Conservation (phyloP, 345 rosid genomes). For the Combretum micranthum region DNA sequence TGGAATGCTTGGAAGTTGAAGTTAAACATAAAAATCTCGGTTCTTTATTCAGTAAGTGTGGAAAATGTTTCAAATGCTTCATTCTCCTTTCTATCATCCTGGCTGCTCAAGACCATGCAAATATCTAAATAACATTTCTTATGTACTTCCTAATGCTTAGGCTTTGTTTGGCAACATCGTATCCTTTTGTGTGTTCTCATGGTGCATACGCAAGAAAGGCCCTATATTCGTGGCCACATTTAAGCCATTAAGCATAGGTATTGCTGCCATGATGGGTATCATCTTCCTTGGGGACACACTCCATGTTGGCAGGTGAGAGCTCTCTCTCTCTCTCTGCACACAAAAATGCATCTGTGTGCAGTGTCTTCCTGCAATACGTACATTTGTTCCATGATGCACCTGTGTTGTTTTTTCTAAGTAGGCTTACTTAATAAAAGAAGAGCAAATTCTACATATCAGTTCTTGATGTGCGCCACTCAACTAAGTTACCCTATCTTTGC, state of each 20-base stretch:
- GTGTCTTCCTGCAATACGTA: background rate
- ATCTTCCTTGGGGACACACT: conserved; percentile 44
- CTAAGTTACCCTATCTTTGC: too few species aligned
- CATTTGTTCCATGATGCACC: background rate
- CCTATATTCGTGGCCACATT: conserved; percentile 58
- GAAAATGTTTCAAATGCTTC: background rate
- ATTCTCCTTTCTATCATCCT: background rate
- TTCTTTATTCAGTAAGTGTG: conserved; percentile 34
- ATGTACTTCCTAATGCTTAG: conserved; percentile 11
- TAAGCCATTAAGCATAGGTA: conserved; percentile 44
- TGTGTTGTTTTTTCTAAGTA: too few species aligned
- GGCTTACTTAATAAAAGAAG: too few species aligned
- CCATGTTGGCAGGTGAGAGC: conserved; percentile 38
- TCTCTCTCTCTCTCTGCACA: background rate
- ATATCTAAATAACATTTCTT: background rate
- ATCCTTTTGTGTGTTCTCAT: conserved; percentile 17
- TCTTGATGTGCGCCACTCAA: too few species aligned
- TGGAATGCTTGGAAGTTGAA: conserved; percentile 41
- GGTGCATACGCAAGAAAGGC: conserved; percentile 48
- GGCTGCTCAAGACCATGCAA: background rate
- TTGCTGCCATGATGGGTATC: conserved; percentile 40
- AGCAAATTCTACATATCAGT: too few species aligned
- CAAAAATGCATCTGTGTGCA: background rate
- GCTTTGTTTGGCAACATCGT: conserved; percentile 40
- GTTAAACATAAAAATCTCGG: conserved; percentile 26